phyloP scores from a whole-genome alignment of 352 stramenopile genomes.

The Pythium brassicae region DNA sequence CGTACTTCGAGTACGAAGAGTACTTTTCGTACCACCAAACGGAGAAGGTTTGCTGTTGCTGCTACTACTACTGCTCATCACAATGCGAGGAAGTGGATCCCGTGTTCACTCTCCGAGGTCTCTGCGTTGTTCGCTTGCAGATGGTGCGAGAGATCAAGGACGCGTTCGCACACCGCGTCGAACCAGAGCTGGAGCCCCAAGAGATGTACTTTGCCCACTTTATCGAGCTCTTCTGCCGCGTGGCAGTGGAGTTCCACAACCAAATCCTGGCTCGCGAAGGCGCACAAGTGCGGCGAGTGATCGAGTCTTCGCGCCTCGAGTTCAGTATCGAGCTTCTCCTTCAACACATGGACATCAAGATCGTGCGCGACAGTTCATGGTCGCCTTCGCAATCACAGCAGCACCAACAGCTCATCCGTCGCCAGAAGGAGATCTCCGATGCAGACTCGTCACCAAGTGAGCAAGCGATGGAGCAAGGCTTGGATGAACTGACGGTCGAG shows the following conservation, averaged over 20 bases:
- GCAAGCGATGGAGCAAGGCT: background rate
- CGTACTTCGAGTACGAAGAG: conserved; percentile 76
- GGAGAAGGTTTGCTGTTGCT: conserved; percentile 21
- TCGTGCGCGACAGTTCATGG: conserved; percentile 16
- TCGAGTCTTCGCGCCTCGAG: conserved; percentile 56
- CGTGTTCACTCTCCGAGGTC: background rate
- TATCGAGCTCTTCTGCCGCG: conserved; percentile 58
- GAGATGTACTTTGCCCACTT: conserved; percentile 56
- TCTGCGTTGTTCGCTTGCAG: background rate
- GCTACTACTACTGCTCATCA: conserved; percentile 11
- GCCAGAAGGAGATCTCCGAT: background rate
- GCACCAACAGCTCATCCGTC: conserved; percentile 1
- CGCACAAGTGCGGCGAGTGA: conserved; percentile 40
- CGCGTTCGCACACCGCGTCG: conserved; percentile 6
- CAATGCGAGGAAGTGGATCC: conserved; percentile 2
- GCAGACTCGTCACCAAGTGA: background rate
- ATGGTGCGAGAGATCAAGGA: conserved; percentile 17
- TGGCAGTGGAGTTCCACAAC: conserved; percentile 49
- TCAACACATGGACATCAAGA: conserved; percentile 47
- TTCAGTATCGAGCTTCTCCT: conserved; percentile 59
- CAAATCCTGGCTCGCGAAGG: conserved; percentile 39
- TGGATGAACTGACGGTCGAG: conserved; percentile 12
- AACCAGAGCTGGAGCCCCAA: background rate
- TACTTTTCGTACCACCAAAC: conserved; percentile 54
- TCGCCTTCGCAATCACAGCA: background rate